Percentiles rank a stretch among this genome's conserved stretches.
Evolutionary conservation across 768 basidiomycete species (phyloP).

Genomic region (Tubosaeta sp.): DNA sequence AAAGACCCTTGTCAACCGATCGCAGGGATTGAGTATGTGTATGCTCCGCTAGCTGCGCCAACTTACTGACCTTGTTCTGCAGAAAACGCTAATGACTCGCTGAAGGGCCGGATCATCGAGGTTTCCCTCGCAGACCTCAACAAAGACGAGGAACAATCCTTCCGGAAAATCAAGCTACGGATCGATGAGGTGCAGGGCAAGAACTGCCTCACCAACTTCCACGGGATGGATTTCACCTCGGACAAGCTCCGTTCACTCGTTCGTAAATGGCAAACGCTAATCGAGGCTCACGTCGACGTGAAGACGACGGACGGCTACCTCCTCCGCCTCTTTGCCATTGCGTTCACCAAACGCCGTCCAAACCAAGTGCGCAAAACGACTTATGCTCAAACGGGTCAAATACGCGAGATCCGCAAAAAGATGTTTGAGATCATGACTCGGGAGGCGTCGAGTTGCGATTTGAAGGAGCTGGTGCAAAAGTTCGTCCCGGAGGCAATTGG

Average conservation of each 20-base stretch:
- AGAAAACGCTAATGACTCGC: conserved; percentile 99
- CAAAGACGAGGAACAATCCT: conserved; percentile 99
- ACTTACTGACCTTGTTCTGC: conserved; percentile 3
- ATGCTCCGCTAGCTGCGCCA: background rate
- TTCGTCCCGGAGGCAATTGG: conserved; percentile 99
- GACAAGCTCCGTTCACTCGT: conserved; percentile 99
- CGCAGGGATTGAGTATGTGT: conserved; percentile 91
- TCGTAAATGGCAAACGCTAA: conserved; percentile 99
- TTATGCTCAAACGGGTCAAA: conserved; percentile 92
- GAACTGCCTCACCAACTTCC: conserved; percentile 99
- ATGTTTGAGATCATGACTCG: conserved; percentile 99
- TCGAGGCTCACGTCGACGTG: conserved; percentile 98
- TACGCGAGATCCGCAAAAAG: conserved; percentile 97
- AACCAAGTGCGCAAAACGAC: conserved; percentile 98
- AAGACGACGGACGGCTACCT: conserved; percentile 99
- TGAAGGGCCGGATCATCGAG: conserved; percentile 96
- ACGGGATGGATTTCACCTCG: conserved; percentile 99
- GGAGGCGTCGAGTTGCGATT: conserved; percentile 90
- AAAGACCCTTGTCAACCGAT: conserved; percentile 98
- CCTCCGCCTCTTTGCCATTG: conserved; percentile 97
- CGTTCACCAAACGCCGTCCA: conserved; percentile 96
- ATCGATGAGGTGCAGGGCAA: conserved; percentile 96
- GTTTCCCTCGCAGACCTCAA: conserved; percentile 95
- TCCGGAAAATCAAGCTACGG: conserved; percentile 99
- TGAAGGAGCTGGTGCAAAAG: conserved; percentile 98